Evolutionary conservation across 352 stramenopile genomes (phyloP), one percentile per base, ranked within the genome.

Genomic region (Phytophthora melonis): DNA sequence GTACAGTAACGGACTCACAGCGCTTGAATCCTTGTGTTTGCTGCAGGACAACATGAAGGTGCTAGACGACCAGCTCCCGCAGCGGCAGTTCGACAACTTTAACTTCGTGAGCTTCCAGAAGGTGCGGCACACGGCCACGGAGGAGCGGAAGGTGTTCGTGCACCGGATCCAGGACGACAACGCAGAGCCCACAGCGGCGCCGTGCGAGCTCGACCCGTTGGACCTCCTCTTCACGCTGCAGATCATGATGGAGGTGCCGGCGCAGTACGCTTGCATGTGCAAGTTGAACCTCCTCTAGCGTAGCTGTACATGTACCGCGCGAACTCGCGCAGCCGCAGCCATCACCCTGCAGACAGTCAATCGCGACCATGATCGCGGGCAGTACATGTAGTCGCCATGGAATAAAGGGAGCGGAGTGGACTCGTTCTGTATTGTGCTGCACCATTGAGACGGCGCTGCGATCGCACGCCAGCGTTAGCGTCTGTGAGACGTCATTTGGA

Each of bases 71-170:
- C 68, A 84, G 30, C 66, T 95, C 14, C 84, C 87, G 5, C 32
- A 80, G 39, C 83, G 86, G 3, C 77, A 86, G 50, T 94, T 93
- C 58, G 87, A 94, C 80, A 95, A 95, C 66, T 94, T 94, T 72
- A 86, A 95, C 73, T 94, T 94, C 50, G 87, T 94, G 21, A 82
- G 88, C 39, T 94, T 93, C 76, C 80, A 83, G 58, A 73, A 72
- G 2, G 79, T 93, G n/a, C 84, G 92, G 75, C 78, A 83, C 65
- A 78, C 84, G 10, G 89, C 90, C 59, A 82, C 75, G 7, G 43
- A 68, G n/a, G 72, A 79, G 45, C 54, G 25, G 16, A 79, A 79
- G 13, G 67, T 73, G 36, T 52, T 79, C 9, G 67, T 70, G 19
- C 36, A 75, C 21, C 61, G 67, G 9, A 69, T 72, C 27, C 72